These are phyloP conservation scores for Olyra latifolia DNA, from an alignment of 176 grass and related monocot species.

Conservation along the genomic window DNA sequence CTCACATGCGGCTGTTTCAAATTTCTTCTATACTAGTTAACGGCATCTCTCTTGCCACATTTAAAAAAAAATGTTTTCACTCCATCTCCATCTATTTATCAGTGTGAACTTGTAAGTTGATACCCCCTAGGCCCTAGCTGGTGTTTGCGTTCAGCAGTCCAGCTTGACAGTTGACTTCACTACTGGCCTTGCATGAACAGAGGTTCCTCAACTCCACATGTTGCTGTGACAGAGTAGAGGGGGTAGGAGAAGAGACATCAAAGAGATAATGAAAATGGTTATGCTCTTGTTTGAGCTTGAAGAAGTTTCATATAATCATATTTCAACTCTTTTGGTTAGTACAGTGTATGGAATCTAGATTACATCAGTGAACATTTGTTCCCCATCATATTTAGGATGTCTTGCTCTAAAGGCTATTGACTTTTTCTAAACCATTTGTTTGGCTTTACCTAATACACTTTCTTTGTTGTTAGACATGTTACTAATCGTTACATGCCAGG, in stretches of 20 bases:
- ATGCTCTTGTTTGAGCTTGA: not conserved
- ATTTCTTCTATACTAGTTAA: too few species aligned
- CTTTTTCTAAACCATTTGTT: not conserved
- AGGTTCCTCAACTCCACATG: not conserved
- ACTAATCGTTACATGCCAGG: not conserved
- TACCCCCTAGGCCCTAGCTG: not conserved
- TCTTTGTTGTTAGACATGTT: not conserved
- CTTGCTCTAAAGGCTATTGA: not conserved
- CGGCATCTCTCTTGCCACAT: too few species aligned
- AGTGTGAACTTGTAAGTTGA: not conserved
- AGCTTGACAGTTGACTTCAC: not conserved
- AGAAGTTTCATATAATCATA: not conserved
- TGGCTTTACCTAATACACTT: not conserved
- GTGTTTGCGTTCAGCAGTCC: not conserved
- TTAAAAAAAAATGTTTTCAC: too few species aligned
- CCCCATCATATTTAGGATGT: not conserved
- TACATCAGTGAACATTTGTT: not conserved
- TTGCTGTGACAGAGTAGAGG: not conserved
- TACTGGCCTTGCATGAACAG: not conserved
- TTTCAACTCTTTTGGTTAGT: constrained; percentile 5
- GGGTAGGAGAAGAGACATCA: not conserved
- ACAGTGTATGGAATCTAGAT: not conserved
- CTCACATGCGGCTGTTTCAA: not conserved
- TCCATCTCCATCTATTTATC: constrained; percentile 18
- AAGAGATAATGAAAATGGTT: not conserved